A percentile compares a stretch with the other conserved stretches of the same genome.
These are phyloP conservation scores for Abelmoschus esculentus DNA, from an alignment of 345 rosid species.

Conservation along the genomic window DNA sequence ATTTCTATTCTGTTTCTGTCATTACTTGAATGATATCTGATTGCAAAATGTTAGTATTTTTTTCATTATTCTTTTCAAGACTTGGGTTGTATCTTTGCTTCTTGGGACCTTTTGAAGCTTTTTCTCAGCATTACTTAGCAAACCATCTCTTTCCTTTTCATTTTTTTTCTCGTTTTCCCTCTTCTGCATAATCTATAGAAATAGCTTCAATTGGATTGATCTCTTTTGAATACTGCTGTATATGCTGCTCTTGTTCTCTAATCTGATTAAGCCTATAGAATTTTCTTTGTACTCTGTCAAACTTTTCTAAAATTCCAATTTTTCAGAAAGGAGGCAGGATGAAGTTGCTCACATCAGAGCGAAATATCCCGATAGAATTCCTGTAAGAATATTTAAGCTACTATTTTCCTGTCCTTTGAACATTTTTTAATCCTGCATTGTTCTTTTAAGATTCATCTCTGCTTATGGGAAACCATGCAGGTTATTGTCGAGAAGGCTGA, in stretches of 20 bases:
- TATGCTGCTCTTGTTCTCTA: not conserved
- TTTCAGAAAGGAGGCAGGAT: constrained; percentile 65
- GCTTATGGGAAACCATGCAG: constrained; percentile 26
- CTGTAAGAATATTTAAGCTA: constrained; percentile 31
- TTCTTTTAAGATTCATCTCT: not conserved
- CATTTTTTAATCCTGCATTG: not conserved
- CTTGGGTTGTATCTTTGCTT: not conserved
- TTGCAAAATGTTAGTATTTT: not conserved
- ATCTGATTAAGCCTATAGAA: not conserved
- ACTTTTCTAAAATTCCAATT: not conserved
- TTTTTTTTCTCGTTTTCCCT: not conserved
- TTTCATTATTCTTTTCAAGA: not conserved
- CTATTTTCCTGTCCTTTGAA: not conserved
- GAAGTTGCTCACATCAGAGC: constrained; percentile 78
- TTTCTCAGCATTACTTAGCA: not conserved
- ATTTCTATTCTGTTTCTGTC: not conserved
- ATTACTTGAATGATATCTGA: not conserved
- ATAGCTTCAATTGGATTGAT: no score
- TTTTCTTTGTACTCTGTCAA: not conserved
- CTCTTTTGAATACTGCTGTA: no score
- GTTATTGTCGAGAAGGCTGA: constrained; percentile 90
- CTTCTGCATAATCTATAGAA: no score
- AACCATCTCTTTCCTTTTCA: no score
- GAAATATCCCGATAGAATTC: constrained; percentile 88
- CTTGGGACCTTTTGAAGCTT: no score